Evolutionary conservation across 805 yeast genomes (phyloP).

Genomic region (Suhomyces sp.): DNA sequence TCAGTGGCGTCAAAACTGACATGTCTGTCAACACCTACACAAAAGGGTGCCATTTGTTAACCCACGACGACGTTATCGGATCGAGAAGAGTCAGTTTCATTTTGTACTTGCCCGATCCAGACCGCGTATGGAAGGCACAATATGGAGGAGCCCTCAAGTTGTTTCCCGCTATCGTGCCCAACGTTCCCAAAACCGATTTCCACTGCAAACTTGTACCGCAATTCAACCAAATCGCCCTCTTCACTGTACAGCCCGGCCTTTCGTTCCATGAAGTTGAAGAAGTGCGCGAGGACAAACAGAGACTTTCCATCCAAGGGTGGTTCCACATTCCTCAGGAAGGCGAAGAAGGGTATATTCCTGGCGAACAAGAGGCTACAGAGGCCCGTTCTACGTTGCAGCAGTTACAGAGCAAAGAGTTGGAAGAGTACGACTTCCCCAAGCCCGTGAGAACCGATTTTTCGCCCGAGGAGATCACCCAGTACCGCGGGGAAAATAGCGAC

Average conservation of each 20-base stretch:
- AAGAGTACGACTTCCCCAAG: conserved; percentile 81
- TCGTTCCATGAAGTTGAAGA: conserved; percentile 99
- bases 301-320: conserved; percentile 97
- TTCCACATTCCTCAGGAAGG: conserved; percentile 95
- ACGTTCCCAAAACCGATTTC: conserved; percentile 83
- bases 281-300: conserved; percentile 84
- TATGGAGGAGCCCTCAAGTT: conserved; percentile 92
- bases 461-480: conserved; percentile 34
- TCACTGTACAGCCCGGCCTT: conserved; percentile 92
- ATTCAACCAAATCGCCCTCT: conserved; percentile 94
- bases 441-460: conserved; percentile 45
- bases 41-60: conserved; percentile 88
- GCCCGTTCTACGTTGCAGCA: conserved; percentile 75
- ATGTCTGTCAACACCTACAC: conserved; percentile 89
- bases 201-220: conserved; percentile 75
- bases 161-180: conserved; percentile 82
- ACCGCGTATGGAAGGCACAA: conserved; percentile 79
- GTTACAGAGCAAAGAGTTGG: conserved; percentile 69
- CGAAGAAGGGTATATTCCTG: conserved; percentile 78
- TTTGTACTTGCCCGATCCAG: conserved; percentile 90
- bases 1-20: conserved; percentile 89
- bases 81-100: conserved; percentile 91
- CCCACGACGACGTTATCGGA: conserved; percentile 98
- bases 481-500: conserved; percentile 13
- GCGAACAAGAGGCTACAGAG: conserved; percentile 78